phyloP scores from a whole-genome alignment of 1,139 yeast genomes.

The Arxiozyma telluris region DNA sequence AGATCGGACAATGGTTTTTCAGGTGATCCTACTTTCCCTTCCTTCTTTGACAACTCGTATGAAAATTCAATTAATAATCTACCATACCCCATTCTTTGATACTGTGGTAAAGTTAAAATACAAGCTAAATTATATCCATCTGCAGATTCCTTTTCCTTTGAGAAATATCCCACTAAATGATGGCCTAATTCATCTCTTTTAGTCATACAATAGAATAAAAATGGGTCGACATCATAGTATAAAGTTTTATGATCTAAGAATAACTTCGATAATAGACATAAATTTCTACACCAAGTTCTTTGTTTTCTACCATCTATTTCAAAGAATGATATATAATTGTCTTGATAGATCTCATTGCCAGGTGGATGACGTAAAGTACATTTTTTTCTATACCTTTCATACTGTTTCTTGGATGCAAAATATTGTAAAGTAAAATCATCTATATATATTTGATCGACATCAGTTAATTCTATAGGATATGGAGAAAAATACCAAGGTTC shows the following conservation, averaged over 20 bases:
- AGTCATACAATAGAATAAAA: constrained; percentile 91
- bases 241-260: constrained; percentile 92
- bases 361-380: constrained; percentile 92
- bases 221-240: constrained; percentile 96
- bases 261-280: constrained; percentile 78
- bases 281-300: constrained; percentile 92
- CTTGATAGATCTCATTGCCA: constrained; percentile 93
- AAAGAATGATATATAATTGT: constrained; percentile 75
- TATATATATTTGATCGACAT: constrained; percentile 77
- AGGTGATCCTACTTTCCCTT: constrained; percentile 88
- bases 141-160: constrained; percentile 92
- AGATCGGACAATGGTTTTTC: constrained; percentile 94
- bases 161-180: constrained; percentile 90
- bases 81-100: constrained; percentile 93
- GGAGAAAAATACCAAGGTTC: constrained; percentile 99
- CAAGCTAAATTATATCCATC: constrained; percentile 97
- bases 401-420: constrained; percentile 83
- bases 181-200: constrained; percentile 80
- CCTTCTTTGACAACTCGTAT: constrained; percentile 78
- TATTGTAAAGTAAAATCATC: constrained; percentile 87
- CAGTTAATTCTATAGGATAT: constrained; percentile 89
- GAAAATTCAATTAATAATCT: constrained; percentile 86
- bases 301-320: constrained; percentile 96
- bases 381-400: constrained; percentile 80
- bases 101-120: constrained; percentile 89